Base-by-base conservation (phyloP, 1,139 yeast species). In the Debaryomyces sp. region DNA sequence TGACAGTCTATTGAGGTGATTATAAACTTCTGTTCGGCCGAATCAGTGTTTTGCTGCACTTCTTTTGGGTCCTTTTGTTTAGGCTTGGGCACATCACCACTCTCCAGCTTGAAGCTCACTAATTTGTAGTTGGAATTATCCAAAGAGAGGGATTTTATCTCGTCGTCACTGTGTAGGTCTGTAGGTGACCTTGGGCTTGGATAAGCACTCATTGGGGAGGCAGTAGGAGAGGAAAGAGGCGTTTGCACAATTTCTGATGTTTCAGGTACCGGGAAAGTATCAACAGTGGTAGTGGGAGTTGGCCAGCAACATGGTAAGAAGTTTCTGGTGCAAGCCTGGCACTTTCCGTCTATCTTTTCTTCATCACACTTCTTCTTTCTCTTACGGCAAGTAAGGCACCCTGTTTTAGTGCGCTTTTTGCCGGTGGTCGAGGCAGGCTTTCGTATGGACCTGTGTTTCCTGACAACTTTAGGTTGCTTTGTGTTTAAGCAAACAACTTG, bases 351-450 rank as follows among this genome's bases (percentile, higher is more conserved):
- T 12, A 68, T 71, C 32, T 62, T 67, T 46, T 70, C 68, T 56
- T 74, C 78, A 54, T 74, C 79, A 62, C 79, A 74, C 68, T 74
- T 74, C 68, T 74, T 74, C 70, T 74, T 74, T 61, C 79, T 68
- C 60, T 65, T 71, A 48, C 79, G 69, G 54, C 79, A 74, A 6
- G 78, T 73, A 45, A 73, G 63, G 56, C 79, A 74, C 12, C 79
- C 79, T 4, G 78, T 69, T 52, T 71, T 73, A 29, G 78, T 72
- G 63, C 79, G 68, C 50, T 54, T 57, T 37, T 54, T 49, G 41
- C 43, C 44, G 27, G 44, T 13, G 29, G 53, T 51, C 33, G 48
- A 46, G 41, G 45, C 44, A 43, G 46, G 50, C 32, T 43, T 46
- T 44, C 46, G 52, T 50, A 34, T 49, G 13, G 29, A 21, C 38